Evolutionary conservation across 306 rosid species (phyloP).

Genomic region (Abrus pulchellus): DNA sequence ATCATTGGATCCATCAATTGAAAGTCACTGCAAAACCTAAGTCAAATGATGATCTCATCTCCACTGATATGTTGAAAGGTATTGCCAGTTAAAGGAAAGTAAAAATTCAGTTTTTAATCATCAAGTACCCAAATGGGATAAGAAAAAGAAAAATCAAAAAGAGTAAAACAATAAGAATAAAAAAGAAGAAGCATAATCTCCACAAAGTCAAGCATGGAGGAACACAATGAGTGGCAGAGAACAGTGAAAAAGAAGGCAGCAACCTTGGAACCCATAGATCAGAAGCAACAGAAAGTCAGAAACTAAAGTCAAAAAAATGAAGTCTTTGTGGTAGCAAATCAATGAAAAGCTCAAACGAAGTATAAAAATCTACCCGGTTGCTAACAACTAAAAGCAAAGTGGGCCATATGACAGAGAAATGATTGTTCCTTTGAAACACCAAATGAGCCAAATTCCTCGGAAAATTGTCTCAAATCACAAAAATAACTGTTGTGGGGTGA

Average conservation of each 20-base stretch:
- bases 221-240: constrained; percentile 12
- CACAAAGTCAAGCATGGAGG: constrained; percentile 28
- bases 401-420: constrained; percentile 35
- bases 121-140: background rate
- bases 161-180: background rate
- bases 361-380: constrained; percentile 8
- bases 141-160: background rate
- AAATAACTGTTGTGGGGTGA: background rate
- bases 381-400: constrained; percentile 8
- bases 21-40: background rate
- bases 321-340: background rate
- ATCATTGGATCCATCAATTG: constrained; percentile 7
- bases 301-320: background rate
- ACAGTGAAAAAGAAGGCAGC: background rate
- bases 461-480: constrained; percentile 30
- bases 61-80: constrained; percentile 22
- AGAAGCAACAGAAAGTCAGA: constrained; percentile 27
- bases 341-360: constrained; percentile 8
- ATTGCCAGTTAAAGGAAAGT: constrained; percentile 4
- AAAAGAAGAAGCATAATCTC: constrained; percentile 18
- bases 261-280: constrained; percentile 47
- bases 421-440: background rate
- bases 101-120: constrained; percentile 28
- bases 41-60: background rate
- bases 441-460: background rate